Evolutionary conservation across 192 early-diverging fungal species (phyloP).

Genomic region (Backusella psychrophila): DNA sequence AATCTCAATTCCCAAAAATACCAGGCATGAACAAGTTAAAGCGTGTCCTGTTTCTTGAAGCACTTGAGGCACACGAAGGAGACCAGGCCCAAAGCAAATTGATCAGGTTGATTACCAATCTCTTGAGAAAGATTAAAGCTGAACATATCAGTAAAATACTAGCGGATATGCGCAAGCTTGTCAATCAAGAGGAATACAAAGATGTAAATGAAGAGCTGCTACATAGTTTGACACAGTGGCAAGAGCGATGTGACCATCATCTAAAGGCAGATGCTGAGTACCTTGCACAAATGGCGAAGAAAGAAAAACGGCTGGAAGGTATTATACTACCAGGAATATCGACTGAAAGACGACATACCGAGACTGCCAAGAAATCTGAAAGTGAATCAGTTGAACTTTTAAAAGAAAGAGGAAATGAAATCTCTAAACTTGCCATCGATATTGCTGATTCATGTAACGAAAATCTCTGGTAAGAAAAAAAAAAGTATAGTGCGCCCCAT

Average conservation of each 20-base stretch:
- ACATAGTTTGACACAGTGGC: background rate
- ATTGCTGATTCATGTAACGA: conserved; percentile 37
- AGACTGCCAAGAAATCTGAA: conserved; percentile 40
- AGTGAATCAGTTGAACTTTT: conserved; percentile 34
- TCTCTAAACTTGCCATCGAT: conserved; percentile 34
- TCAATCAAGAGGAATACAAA: background rate
- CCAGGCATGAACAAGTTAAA: conserved; percentile 51
- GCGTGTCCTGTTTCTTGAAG: conserved; percentile 66
- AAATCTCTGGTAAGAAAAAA: conserved; percentile 41
- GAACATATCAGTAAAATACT: conserved; percentile 13
- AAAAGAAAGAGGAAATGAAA: conserved; percentile 39
- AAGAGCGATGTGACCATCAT: background rate
- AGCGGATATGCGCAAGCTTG: background rate
- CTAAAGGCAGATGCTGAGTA: background rate
- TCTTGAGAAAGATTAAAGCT: conserved; percentile 36
- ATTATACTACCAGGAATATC: conserved; percentile 30
- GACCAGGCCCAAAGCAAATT: conserved; percentile 3
- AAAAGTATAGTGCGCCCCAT: background rate
- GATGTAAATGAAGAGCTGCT: background rate
- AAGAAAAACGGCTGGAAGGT: conserved; percentile 27
- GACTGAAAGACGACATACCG: conserved; percentile 37
- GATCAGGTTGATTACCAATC: conserved; percentile 31
- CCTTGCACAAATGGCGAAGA: background rate
- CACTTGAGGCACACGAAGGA: conserved; percentile 42
- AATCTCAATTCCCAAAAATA: conserved; percentile 49